These are phyloP conservation scores for Linnemannia zychae DNA, from an alignment of 192 early-diverging fungal species.

Conservation along the genomic window DNA sequence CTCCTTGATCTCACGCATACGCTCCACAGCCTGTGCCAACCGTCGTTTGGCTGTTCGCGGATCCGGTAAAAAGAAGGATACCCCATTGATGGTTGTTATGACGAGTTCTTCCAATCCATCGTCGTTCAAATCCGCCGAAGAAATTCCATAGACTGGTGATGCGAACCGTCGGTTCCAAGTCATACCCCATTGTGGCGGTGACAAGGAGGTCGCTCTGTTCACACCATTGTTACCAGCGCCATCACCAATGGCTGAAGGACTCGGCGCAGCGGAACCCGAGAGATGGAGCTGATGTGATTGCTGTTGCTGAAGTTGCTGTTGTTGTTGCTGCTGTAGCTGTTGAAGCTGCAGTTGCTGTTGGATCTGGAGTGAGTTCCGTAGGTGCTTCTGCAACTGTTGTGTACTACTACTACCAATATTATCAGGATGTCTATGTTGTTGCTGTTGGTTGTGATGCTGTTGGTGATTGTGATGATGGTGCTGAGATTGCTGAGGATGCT, in stretches of 20 bases:
- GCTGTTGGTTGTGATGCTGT: not conserved
- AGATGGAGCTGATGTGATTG: not conserved
- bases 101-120: constrained; percentile 69
- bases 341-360: constrained; percentile 7
- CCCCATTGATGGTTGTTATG: constrained; percentile 66
- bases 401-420: not conserved
- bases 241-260: not conserved
- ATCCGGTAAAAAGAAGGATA: constrained; percentile 65
- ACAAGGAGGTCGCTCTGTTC: not conserved
- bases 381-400: not conserved
- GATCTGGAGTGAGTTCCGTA: not conserved
- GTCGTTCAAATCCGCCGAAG: constrained; percentile 64
- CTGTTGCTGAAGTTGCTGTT: not conserved
- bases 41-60: constrained; percentile 56
- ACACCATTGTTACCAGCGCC: not conserved
- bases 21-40: constrained; percentile 44
- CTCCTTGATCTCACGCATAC: constrained; percentile 58
- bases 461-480: constrained; percentile 2
- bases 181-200: constrained; percentile 42
- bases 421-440: not conserved
- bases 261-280: not conserved
- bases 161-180: constrained; percentile 66
- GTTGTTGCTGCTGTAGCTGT: not conserved
- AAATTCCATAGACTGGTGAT: constrained; percentile 68
- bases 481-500: constrained; percentile 3